Base-by-base conservation (phyloP, 345 rosid species). In the Brassica cretica region DNA sequence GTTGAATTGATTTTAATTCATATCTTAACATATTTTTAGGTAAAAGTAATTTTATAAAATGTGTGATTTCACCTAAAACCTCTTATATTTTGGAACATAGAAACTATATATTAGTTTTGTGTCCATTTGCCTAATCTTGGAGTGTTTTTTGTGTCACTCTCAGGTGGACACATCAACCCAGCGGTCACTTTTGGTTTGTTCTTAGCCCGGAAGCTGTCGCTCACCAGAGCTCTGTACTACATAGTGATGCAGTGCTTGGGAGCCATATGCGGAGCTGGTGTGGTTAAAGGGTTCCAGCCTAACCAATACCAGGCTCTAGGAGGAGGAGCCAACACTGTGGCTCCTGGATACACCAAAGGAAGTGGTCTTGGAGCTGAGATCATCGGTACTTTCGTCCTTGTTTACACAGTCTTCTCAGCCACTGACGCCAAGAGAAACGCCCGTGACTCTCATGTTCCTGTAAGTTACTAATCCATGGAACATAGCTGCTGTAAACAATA, bases 371-470 rank as follows among this genome's bases (percentile, higher is more conserved):
- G 83, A 18, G 84, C 86, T 71, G 86, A 84, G 78, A 84, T 83
- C 27, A 63, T 83, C 1, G 86, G 84, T 8, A 83, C 85, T 2
- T 83, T 83, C 19, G 77, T 83, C 8, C 84, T 83, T 7, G 84
- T 83, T 16, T 83, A 83, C 86, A 85, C 87, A 0, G 87, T 85
- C 56, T 86, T 86, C 80, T 86, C 85, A 5, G 85, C 85, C 6
- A 82, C 85, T 32, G 85, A 82, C 5, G 82, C 85, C 64, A 86
- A 86, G 86, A 81, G 89, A 77, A 82, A 64, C 67, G 89, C 87
- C 39, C 83, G 82, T 53, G 82, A 80, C 67, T 80, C 82, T 74
- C 79, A 80, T 62, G 82, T 80, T 56, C 79, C 82, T 4, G 82
- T 79, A 66, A 75, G 83, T 80, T 5, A 61, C 75, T 87, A 35